Evolutionary conservation across 345 rosid species (phyloP), one percentile per base, ranked within the genome.

Genomic region (Jatropha curcas): DNA sequence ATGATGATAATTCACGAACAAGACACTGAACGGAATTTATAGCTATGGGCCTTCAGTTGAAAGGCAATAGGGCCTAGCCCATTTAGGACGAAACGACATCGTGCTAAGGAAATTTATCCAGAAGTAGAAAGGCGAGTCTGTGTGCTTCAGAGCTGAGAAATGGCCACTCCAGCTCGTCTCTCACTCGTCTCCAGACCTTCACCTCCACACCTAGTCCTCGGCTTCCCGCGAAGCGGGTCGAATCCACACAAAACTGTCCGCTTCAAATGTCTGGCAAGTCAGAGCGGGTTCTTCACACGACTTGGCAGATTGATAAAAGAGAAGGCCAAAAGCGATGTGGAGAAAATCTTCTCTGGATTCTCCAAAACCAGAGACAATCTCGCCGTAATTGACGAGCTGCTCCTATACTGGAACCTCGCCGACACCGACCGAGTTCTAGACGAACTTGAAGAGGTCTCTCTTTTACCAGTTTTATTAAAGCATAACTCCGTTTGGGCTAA

Each of bases 401-500:
- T 94, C 13, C 93, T 94, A 39, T 94, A 86, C 81, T 94, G 97
- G 98, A 94, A 94, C 84, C 97, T 94, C 22, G 83, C 91, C 22
- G 97, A 94, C 62, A 92, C 96, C 14, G 99, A 94, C 86, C 85
- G 88, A 55, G 92, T 94, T 70, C 97, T 92, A 68, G 98, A 94
- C 80, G 96, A 92, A 46, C 86, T 94, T 27, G 98, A 94, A 87
- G 98, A 92, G 97, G 98, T 94, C 35, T 24, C 34, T 2, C 0
- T 33, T 71, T 43, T 27, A 13, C 31, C 64, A 28, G 20, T 60
- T 33, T 33, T 60, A 16, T 11, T 60, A 28, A 14, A 1, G n/a
- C 31, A 13, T 14, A 28, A 1, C 55, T 65, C 43, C 1, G 3
- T 39, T 64, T n/a, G n/a, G n/a, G n/a, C n/a, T n/a, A n/a, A n/a